A percentile compares a stretch with the other conserved stretches of the same genome.
These are phyloP conservation scores for Albizia julibrissin DNA, from an alignment of 306 rosid species.

Conservation along the genomic window DNA sequence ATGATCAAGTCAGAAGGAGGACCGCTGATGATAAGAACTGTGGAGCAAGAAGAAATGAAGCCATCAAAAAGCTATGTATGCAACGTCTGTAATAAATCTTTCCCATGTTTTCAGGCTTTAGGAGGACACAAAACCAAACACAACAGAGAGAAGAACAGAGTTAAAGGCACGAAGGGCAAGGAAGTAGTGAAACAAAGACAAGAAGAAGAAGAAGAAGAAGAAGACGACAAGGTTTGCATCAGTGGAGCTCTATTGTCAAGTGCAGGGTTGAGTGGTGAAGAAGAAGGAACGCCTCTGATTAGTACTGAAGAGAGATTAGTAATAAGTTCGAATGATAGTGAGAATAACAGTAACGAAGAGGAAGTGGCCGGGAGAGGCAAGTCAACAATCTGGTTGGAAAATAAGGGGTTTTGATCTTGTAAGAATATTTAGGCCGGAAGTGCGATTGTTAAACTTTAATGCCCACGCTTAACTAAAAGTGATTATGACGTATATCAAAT, in stretches of 20 bases:
- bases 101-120: conserved; percentile 34
- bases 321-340: neutral
- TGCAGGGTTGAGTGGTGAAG: neutral
- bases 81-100: conserved; percentile 28
- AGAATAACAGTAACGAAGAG: neutral
- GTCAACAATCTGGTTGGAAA: neutral
- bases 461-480: too few species aligned
- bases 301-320: neutral
- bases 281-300: neutral
- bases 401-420: neutral
- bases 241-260: neutral
- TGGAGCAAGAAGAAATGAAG: neutral
- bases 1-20: neutral
- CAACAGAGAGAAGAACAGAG: conserved; percentile 12
- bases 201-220: neutral
- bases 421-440: too few species aligned
- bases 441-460: too few species aligned
- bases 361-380: conserved; percentile 15
- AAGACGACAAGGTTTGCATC: neutral
- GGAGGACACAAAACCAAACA: conserved; percentile 51
- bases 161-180: neutral
- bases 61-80: conserved; percentile 10
- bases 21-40: neutral
- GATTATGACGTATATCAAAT: too few species aligned
- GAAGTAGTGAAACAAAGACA: neutral